Conservation (phyloP, 345 rosid species). For the Sapria himalayana region DNA sequence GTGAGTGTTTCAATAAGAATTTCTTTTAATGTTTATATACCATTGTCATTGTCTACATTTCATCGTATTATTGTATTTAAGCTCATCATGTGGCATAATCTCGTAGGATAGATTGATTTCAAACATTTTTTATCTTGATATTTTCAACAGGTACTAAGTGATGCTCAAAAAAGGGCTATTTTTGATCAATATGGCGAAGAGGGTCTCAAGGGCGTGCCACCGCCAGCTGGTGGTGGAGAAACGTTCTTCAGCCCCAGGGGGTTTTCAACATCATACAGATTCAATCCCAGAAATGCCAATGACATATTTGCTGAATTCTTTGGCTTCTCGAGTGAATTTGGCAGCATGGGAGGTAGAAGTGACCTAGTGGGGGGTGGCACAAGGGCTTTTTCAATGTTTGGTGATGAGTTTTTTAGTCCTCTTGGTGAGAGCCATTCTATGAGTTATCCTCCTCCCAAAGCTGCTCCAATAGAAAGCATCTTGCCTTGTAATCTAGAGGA, state of each 20-base stretch:
- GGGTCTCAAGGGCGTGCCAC: conserved; percentile 62
- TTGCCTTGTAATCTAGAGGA: conserved; percentile 61
- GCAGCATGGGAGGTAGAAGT: conserved; percentile 20
- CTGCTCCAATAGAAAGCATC: conserved; percentile 30
- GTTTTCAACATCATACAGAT: conserved; percentile 35
- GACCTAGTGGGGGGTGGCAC: conserved; percentile 17
- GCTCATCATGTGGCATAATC: too few relatives aligned
- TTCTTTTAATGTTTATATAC: too few relatives aligned
- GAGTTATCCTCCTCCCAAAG: conserved; percentile 26
- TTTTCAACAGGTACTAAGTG: conserved; percentile 77
- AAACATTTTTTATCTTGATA: too few relatives aligned
- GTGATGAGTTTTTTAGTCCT: conserved; percentile 37
- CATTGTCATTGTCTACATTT: too few relatives aligned
- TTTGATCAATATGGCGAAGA: conserved; percentile 81
- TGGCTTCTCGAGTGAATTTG: conserved; percentile 38
- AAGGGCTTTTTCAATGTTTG: conserved; percentile 36
- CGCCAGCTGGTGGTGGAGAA: conserved; percentile 43
- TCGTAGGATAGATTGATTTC: too few relatives aligned
- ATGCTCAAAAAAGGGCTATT: conserved; percentile 55
- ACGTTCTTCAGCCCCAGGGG: conserved; percentile 60
- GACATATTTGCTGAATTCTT: conserved; percentile 67
- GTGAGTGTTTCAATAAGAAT: too few relatives aligned
- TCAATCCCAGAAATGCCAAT: conserved; percentile 47
- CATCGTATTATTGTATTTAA: too few relatives aligned
- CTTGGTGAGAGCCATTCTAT: conserved; percentile 32